Conservation (phyloP, 352 stramenopile genomes). For the Nothophytophthora sp. region DNA sequence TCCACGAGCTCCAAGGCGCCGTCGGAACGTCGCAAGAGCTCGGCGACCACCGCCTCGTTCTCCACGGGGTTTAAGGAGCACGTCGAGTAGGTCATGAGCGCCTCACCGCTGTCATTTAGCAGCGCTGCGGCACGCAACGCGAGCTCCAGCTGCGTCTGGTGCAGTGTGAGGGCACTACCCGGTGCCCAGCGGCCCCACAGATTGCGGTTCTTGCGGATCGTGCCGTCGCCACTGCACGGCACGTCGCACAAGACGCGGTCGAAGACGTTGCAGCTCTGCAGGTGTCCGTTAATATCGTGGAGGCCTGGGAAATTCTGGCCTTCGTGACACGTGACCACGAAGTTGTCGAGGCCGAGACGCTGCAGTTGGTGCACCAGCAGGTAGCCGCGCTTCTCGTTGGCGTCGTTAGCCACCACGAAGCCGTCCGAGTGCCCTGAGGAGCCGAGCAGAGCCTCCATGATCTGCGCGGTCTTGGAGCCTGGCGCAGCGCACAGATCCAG, state of each 20-base stretch:
- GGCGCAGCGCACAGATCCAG: slow-evolving; percentile 92
- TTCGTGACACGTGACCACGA: slow-evolving; percentile 92
- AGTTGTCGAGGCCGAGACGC: slow-evolving; percentile 65
- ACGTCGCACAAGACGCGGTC: slow-evolving; percentile 98
- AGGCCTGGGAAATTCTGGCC: slow-evolving; percentile 95
- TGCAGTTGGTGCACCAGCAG: slow-evolving; percentile 96
- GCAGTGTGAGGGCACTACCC: slow-evolving; percentile 85
- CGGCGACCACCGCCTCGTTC: slow-evolving; percentile 95
- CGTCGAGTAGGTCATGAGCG: slow-evolving; percentile 95
- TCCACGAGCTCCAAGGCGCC: slow-evolving; percentile 91
- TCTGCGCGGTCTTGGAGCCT: slow-evolving; percentile 98
- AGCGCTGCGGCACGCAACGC: slow-evolving; percentile 89
- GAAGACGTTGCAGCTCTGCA: slow-evolving; percentile 82
- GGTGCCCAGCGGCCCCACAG: slow-evolving; percentile 93
- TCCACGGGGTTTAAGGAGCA: slow-evolving; percentile 99
- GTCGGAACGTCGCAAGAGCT: slow-evolving; percentile 91
- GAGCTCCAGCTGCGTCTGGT: slow-evolving; percentile 94
- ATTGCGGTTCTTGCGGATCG: slow-evolving; percentile 96
- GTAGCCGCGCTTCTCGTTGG: slow-evolving; percentile 95
- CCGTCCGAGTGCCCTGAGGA: slow-evolving; percentile 38
- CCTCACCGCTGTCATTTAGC: slow-evolving; percentile 61
- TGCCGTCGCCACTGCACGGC: slow-evolving; percentile 98
- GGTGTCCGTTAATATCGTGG: slow-evolving; percentile 35
- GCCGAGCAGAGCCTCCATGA: slow-evolving; percentile 91
- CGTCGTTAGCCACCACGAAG: slow-evolving; percentile 97